Percentiles rank a stretch among this genome's conserved stretches.
These are phyloP conservation scores for Carex pumila DNA, from an alignment of 176 grass and related monocot species.

Conservation along the genomic window DNA sequence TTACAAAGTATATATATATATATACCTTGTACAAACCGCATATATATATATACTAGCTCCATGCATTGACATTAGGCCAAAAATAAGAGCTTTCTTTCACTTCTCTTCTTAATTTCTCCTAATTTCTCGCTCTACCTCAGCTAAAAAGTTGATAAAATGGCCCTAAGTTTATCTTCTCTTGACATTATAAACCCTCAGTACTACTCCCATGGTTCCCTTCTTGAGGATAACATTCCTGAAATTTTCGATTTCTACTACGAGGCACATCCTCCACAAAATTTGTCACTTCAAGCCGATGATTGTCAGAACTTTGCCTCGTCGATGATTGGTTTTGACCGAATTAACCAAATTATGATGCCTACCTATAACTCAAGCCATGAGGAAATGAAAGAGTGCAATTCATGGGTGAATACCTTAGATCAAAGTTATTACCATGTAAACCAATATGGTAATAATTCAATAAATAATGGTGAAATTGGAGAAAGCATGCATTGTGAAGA, in stretches of 20 bases:
- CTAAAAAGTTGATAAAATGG: neutral
- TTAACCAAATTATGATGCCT: neutral
- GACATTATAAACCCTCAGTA: slow-evolving; percentile 9
- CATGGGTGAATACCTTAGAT: slow-evolving; percentile 43
- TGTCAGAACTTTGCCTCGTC: slow-evolving; percentile 19
- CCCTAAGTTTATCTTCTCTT: slow-evolving; percentile 1
- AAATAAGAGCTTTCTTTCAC: neutral
- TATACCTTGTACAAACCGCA: neutral
- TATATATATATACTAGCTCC: neutral
- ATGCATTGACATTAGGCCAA: neutral
- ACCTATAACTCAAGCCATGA: neutral
- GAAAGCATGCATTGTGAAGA: slow-evolving; percentile 20
- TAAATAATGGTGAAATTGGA: neutral
- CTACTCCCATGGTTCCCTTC: neutral
- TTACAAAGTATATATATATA: slow-evolving; percentile 4
- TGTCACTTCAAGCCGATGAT: neutral
- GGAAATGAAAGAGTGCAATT: slow-evolving; percentile 21
- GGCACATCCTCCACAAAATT: neutral
- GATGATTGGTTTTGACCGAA: slow-evolving; percentile 38
- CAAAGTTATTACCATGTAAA: slow-evolving; percentile 22
- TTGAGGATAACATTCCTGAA: neutral
- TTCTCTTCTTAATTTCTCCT: neutral
- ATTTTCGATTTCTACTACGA: neutral
- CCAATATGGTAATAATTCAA: neutral
- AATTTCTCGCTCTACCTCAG: neutral